Evolutionary conservation across 768 basidiomycete genomes (phyloP).

Genomic region (Leccinum olivaceopallidum): DNA sequence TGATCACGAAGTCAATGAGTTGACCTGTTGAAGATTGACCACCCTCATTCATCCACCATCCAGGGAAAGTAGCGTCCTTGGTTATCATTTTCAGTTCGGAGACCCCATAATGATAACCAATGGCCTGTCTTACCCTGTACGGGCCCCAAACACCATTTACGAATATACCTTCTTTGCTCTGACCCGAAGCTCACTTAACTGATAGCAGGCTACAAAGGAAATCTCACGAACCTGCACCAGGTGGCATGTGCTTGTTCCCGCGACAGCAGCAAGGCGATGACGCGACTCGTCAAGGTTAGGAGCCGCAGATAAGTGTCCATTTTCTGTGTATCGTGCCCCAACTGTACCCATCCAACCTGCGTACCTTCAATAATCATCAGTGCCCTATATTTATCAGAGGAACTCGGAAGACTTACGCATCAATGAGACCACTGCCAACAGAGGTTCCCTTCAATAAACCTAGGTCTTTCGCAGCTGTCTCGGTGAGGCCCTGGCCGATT

Average conservation of each 20-base stretch:
- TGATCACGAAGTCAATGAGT: constrained; percentile 94
- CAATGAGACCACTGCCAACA: constrained; percentile 93
- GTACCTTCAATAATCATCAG: constrained; percentile 47
- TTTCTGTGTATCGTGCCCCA: constrained; percentile 67
- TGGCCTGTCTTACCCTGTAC: constrained; percentile 54
- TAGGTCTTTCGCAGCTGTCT: constrained; percentile 78
- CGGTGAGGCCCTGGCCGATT: constrained; percentile 80
- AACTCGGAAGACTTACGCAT: constrained; percentile 61
- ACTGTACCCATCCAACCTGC: constrained; percentile 98
- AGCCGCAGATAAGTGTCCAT: constrained; percentile 49
- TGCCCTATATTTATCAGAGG: background rate
- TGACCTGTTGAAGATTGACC: constrained; percentile 96
- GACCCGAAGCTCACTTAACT: background rate
- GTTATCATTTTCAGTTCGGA: constrained; percentile 6
- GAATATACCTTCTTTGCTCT: constrained; percentile 83
- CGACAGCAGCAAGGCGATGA: constrained; percentile 86
- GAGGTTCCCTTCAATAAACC: constrained; percentile 85
- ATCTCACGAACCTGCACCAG: constrained; percentile 68
- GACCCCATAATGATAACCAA: background rate
- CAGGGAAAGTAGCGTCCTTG: constrained; percentile 85
- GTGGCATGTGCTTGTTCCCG: constrained; percentile 96
- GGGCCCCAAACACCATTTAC: constrained; percentile 95
- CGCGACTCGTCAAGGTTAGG: constrained; percentile 75
- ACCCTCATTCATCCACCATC: constrained; percentile 99
- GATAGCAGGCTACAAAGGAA: background rate